These are phyloP conservation scores for Diaporthe caulivora DNA, from an alignment of 2,329 filamentous ascomycete species.

Conservation along the genomic window DNA sequence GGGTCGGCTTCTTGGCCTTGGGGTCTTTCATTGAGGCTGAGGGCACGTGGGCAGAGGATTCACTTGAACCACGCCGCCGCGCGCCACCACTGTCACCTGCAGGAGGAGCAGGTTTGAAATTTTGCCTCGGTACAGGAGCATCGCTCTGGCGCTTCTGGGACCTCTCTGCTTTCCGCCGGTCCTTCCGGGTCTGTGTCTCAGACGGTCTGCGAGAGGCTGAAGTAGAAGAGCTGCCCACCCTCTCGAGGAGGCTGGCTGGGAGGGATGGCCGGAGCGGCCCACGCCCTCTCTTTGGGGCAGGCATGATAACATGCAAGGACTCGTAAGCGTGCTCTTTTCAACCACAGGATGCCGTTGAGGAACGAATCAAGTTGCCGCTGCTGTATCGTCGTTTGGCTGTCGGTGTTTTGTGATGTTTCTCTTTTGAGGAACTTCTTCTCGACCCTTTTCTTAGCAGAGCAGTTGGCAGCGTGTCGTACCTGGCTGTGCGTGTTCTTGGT, in stretches of 20 bases:
- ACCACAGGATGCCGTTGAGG: too few relatives aligned
- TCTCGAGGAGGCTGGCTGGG: constrained; percentile 57
- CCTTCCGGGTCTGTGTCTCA: constrained; percentile 63
- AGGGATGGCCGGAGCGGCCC: constrained; percentile 50
- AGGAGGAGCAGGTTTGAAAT: neutral
- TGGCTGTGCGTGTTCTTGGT: neutral
- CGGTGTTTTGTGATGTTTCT: too few relatives aligned
- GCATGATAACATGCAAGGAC: neutral
- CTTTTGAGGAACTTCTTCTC: neutral
- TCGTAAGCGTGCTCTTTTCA: too few relatives aligned
- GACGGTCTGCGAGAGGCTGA: constrained; percentile 34
- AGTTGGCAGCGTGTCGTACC: neutral
- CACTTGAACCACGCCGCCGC: neutral
- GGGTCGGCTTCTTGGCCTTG: constrained; percentile 24
- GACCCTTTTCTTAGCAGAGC: neutral
- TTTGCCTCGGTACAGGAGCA: constrained; percentile 36
- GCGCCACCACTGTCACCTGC: neutral
- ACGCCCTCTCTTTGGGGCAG: constrained; percentile 43
- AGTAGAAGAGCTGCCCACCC: constrained; percentile 50
- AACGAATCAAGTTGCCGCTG: too few relatives aligned
- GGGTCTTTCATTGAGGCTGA: neutral
- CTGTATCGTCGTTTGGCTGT: too few relatives aligned
- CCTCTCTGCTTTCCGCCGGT: constrained; percentile 75
- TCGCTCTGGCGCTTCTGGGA: constrained; percentile 63
- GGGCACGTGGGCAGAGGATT: neutral